Base-by-base conservation (phyloP, 2,329 filamentous ascomycete species). In the Pyrenophora teres region DNA sequence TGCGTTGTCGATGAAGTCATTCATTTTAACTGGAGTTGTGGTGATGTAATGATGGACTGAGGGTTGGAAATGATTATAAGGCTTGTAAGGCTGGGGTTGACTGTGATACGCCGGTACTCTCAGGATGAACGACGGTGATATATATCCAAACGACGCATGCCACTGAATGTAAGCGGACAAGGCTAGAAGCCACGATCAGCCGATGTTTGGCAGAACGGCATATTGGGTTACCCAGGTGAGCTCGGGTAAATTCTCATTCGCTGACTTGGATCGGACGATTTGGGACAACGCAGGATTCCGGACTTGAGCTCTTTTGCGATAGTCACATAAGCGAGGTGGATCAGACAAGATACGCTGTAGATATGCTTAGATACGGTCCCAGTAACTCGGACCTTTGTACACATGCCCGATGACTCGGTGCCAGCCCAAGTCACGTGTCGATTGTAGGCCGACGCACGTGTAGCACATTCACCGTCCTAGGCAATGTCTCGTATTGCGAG, bases 231-330 rank as follows among this genome's bases (percentile, higher is more conserved):
- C n/a, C 3, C 1, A 18, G 12, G 9, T 13, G 15, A 30, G 6
- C 12, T 44, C 41, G 41, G 41, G 21, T 12, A 18, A 44, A 36
- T 36, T 44, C 31, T 35, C n/a, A 44, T 36, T 44, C 32, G 41
- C 32, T 8, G 10, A 36, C n/a, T 9, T 19, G 23, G 31, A 16
- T 36, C 41, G 41, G 41, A 10, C 15, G 23, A 36, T 18, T 44
- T 2, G 8, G n/a, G 18, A 18, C 10, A 15, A 2, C 21, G n/a
- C 32, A 36, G 15, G 19, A 25, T n/a, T 16, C 10, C 19, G 5
- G 31, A 10, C n/a, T 23, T 7, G 7, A 16, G 19, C 8, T 18
- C 10, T 12, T 30, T 10, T 12, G 27, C 10, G 27, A 10, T 9
- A 30, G 10, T 30, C 27, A 30, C 4, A 12, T 30, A 13, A 12